These are phyloP conservation scores for Incumbomyces delicatus DNA, from an alignment of 2,329 filamentous ascomycete species.

Conservation along the genomic window DNA sequence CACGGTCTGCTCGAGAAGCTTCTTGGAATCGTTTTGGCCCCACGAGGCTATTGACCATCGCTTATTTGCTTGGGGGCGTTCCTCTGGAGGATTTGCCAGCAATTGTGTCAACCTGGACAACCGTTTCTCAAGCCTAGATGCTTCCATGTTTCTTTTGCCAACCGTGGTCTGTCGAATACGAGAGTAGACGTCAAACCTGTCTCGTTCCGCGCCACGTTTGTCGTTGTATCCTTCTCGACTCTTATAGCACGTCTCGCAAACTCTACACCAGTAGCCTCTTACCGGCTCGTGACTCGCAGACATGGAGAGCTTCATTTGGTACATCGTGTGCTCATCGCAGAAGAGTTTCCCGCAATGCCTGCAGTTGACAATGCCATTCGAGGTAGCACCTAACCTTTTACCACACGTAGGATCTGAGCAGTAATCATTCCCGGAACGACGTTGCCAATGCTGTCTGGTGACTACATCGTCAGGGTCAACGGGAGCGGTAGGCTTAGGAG, in stretches of 20 bases:
- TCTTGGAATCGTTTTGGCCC: slow-evolving; percentile 61
- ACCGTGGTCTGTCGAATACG: slow-evolving; percentile 65
- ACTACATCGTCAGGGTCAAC: slow-evolving; percentile 83
- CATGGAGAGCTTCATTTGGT: slow-evolving; percentile 93
- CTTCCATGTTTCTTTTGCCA: slow-evolving; percentile 76
- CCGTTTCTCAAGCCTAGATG: slow-evolving; percentile 82
- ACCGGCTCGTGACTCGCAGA: slow-evolving; percentile 84
- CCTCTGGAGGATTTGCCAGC: slow-evolving; percentile 63
- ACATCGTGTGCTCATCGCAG: slow-evolving; percentile 98
- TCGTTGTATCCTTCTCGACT: slow-evolving; percentile 93
- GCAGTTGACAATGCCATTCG: slow-evolving; percentile 83
- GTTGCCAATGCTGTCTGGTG: slow-evolving; percentile 81
- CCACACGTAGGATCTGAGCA: slow-evolving; percentile 85
- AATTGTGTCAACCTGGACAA: slow-evolving; percentile 82
- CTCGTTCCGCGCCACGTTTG: slow-evolving; percentile 59
- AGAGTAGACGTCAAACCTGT: slow-evolving; percentile 64
- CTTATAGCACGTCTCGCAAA: slow-evolving; percentile 99
- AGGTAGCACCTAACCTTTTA: slow-evolving; percentile 59
- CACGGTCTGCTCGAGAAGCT: slow-evolving; percentile 77
- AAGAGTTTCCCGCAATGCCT: slow-evolving; percentile 86
- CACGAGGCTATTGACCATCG: slow-evolving; percentile 48
- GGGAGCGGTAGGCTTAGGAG: slow-evolving; percentile 28
- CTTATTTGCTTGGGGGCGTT: slow-evolving; percentile 40
- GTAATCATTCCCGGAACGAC: slow-evolving; percentile 58
- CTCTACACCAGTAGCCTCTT: slow-evolving; percentile 82